These are phyloP conservation scores for Amphichorda felina DNA, from an alignment of 2,329 filamentous ascomycete genomes.

Conservation along the genomic window DNA sequence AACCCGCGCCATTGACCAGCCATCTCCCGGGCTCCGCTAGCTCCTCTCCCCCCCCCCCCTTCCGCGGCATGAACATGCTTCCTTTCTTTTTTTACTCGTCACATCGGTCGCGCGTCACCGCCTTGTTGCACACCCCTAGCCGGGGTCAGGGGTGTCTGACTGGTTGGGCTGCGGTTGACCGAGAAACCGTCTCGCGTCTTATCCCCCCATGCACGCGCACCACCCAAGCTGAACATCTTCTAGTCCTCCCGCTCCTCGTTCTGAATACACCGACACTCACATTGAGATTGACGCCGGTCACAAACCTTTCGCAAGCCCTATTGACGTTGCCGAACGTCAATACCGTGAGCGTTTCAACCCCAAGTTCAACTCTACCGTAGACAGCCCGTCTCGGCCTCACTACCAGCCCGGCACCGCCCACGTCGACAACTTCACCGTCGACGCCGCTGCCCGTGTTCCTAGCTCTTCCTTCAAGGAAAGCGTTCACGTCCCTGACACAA, in stretches of 20 bases:
- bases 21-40: no score
- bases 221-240: conserved; percentile 10
- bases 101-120: neutral
- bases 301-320: conserved; percentile 30
- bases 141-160: conserved; percentile 8
- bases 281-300: conserved; percentile 45
- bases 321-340: conserved; percentile 55
- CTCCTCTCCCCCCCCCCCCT: no score
- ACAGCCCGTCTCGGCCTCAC: conserved; percentile 7
- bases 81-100: neutral
- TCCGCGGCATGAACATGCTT: neutral
- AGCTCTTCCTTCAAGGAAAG: conserved; percentile 40
- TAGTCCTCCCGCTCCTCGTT: conserved; percentile 18
- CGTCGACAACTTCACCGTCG: conserved; percentile 25
- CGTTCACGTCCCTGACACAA: conserved; percentile 49
- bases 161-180: conserved; percentile 9
- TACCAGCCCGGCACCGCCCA: conserved; percentile 14
- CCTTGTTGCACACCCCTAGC: conserved; percentile 5
- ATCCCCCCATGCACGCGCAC: conserved; percentile 5
- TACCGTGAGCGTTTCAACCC: conserved; percentile 46
- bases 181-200: conserved; percentile 8
- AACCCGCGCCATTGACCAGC: no score
- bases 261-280: conserved; percentile 49
- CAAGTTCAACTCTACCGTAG: conserved; percentile 19
- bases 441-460: conserved; percentile 22